Base-by-base conservation (phyloP, 306 rosid species). In the Corylus heterophylla region DNA sequence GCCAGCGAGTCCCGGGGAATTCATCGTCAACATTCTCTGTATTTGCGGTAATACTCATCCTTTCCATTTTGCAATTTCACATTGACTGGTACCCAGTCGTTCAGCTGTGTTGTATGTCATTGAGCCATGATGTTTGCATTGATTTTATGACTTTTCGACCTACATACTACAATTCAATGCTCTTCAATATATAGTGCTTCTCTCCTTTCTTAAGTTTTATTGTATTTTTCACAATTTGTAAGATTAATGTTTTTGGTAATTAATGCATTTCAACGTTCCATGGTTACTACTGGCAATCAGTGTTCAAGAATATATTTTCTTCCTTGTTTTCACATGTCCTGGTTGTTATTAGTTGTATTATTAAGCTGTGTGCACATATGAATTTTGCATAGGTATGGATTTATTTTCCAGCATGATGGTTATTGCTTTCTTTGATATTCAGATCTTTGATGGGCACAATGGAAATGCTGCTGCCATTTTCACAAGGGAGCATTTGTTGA, bases 391-490 rank as follows among this genome's bases (percentile, higher is more conserved):
- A 39, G 44, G 44, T 39, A 39, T 77, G 68, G 61, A 49, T 61
- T 59, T 71, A 37, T 71, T 55, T 59, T 76, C 51, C 54, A 31
- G n/a, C 58, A 48, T 59, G 63, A 76, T 77, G 62, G 63, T 76
- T 39, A 58, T 80, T 58, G 61, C n/a, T 74, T 81, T 50, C 77
- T 62, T 59, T 64, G 52, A 78, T 84, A 79, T 74, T 75, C 88
- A 95, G 98, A 89, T 95, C 80, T 92, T 92, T 90, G 98, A 95
- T 78, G 98, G 98, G 73, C 98, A 95, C 89, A 95, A 95, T 64
- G 98, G 98, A 84, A 92, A 92, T 77, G 97, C 98, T 54, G 98
- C 98, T 4, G 98, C 98, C 52, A 80, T 92, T 84, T 95, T 63
- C 78, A 82, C 97, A 0, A 89, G 86, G 83, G 98, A 95, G 85